Evolutionary conservation across 352 stramenopile genomes (phyloP).

Genomic region (Phytophthora sp.): DNA sequence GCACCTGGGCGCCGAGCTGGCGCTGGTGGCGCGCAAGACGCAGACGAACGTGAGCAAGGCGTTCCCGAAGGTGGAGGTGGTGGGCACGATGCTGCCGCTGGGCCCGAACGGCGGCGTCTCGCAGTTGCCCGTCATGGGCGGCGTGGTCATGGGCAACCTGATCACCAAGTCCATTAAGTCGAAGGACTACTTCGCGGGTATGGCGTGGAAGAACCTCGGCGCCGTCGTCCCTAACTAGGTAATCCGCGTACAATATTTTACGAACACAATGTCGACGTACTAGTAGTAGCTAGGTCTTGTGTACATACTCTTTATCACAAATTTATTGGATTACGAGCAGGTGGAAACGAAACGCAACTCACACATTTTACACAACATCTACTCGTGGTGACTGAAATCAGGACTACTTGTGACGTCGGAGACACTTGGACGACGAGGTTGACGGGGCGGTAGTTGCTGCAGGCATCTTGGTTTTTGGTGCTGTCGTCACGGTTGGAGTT

Average conservation of each 20-base stretch:
- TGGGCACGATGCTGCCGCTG: slow-evolving; percentile 50
- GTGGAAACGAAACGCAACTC: too few species aligned
- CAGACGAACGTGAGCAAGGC: slow-evolving; percentile 43
- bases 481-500: not conserved
- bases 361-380: too few species aligned
- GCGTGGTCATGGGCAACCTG: slow-evolving; percentile 57
- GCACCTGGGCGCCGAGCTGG: slow-evolving; percentile 45
- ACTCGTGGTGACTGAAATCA: too few species aligned
- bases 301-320: too few species aligned
- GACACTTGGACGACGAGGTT: slow-evolving; percentile 20
- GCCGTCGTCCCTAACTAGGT: slow-evolving; percentile 36
- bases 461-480: too few species aligned
- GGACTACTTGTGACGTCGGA: slow-evolving; percentile 15
- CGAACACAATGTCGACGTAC: too few species aligned
- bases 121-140: slow-evolving; percentile 59
- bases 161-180: slow-evolving; percentile 55
- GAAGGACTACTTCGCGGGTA: slow-evolving; percentile 50
- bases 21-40: slow-evolving; percentile 41
- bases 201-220: slow-evolving; percentile 44
- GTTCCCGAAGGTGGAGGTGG: slow-evolving; percentile 45
- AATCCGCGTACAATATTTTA: too few species aligned
- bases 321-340: too few species aligned
- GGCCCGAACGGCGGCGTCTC: slow-evolving; percentile 56
- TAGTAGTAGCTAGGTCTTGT: too few species aligned
- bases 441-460: slow-evolving; percentile 16